A percentile compares a stretch with the other conserved stretches of the same genome.
phyloP scores from a whole-genome alignment of 1,284 basidiomycete species.

The Melampsora americana region DNA sequence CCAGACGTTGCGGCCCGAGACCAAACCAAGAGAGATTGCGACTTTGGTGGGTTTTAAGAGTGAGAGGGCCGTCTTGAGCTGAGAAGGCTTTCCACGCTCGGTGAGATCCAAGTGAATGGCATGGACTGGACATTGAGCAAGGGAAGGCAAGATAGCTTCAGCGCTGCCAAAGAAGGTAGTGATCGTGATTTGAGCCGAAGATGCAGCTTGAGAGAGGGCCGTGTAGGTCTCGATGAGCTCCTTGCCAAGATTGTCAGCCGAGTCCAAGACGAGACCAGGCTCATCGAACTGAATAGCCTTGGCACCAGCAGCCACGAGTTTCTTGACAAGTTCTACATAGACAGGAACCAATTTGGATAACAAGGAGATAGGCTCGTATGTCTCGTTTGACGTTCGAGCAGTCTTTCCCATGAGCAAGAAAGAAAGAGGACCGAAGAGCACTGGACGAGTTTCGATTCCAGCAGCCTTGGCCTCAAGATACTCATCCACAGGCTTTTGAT shows the following conservation, averaged over 20 bases:
- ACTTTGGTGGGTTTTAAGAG: slow-evolving; percentile 80
- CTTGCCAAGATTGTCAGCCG: slow-evolving; percentile 72
- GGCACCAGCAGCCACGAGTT: slow-evolving; percentile 88
- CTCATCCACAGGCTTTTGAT: slow-evolving; percentile 72
- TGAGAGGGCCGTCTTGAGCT: slow-evolving; percentile 77
- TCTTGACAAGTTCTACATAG: slow-evolving; percentile 84
- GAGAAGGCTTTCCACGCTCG: slow-evolving; percentile 71
- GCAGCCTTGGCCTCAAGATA: slow-evolving; percentile 90
- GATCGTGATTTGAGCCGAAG: slow-evolving; percentile 77
- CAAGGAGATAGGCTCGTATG: slow-evolving; percentile 86
- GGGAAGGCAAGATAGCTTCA: slow-evolving; percentile 82
- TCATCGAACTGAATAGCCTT: slow-evolving; percentile 96
- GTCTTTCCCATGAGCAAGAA: slow-evolving; percentile 93
- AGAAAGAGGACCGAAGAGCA: slow-evolving; percentile 91
- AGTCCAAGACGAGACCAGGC: slow-evolving; percentile 90
- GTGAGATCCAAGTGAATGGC: slow-evolving; percentile 91
- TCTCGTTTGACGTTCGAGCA: slow-evolving; percentile 74
- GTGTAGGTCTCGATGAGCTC: slow-evolving; percentile 79
- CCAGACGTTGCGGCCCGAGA: slow-evolving; percentile 99
- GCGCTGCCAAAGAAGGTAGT: slow-evolving; percentile 80
- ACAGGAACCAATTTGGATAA: slow-evolving; percentile 85
- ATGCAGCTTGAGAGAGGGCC: slow-evolving; percentile 71
- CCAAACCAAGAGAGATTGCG: slow-evolving; percentile 86
- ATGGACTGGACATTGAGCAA: slow-evolving; percentile 87
- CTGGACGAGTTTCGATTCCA: slow-evolving; percentile 88